phyloP scores from a whole-genome alignment of 2,329 filamentous ascomycete genomes.

The Chalaropsis ovoidea region DNA sequence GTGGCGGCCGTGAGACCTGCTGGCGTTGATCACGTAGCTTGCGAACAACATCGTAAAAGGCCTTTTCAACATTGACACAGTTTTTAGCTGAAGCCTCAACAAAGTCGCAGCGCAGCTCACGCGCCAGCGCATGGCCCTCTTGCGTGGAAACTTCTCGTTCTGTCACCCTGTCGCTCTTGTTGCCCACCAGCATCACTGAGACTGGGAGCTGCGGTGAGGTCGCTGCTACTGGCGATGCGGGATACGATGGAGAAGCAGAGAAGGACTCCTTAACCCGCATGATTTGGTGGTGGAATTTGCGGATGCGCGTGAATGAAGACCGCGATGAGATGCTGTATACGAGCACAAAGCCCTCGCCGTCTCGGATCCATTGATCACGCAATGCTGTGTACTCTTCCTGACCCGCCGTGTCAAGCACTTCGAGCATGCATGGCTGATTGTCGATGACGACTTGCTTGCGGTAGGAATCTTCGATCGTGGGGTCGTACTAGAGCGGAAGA shows the following conservation, averaged over 20 bases:
- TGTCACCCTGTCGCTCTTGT: conserved; percentile 94
- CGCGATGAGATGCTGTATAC: conserved; percentile 98
- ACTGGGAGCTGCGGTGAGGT: conserved; percentile 55
- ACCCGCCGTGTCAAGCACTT: conserved; percentile 91
- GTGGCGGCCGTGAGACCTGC: conserved; percentile 37
- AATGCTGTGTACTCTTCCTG: conserved; percentile 98
- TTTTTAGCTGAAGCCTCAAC: conserved; percentile 96
- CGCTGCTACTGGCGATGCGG: conserved; percentile 59
- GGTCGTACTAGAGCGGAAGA: conserved; percentile 54
- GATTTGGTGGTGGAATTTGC: conserved; percentile 92
- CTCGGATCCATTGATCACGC: conserved; percentile 95
- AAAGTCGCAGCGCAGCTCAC: conserved; percentile 89
- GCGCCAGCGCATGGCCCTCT: conserved; percentile 82
- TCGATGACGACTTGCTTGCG: conserved; percentile 89
- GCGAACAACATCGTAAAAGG: conserved; percentile 93
- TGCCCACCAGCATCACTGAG: conserved; percentile 95
- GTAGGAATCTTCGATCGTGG: conserved; percentile 81
- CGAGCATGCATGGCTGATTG: conserved; percentile 89
- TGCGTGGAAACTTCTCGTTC: conserved; percentile 95
- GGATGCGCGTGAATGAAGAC: conserved; percentile 88
- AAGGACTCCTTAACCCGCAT: conserved; percentile 92
- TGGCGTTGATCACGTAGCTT: conserved; percentile 77
- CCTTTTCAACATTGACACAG: conserved; percentile 96
- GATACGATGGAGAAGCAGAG: conserved; percentile 64
- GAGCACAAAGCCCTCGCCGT: conserved; percentile 92